phyloP scores from a whole-genome alignment of 768 basidiomycete species.

The Leucogyrophana mollusca region DNA sequence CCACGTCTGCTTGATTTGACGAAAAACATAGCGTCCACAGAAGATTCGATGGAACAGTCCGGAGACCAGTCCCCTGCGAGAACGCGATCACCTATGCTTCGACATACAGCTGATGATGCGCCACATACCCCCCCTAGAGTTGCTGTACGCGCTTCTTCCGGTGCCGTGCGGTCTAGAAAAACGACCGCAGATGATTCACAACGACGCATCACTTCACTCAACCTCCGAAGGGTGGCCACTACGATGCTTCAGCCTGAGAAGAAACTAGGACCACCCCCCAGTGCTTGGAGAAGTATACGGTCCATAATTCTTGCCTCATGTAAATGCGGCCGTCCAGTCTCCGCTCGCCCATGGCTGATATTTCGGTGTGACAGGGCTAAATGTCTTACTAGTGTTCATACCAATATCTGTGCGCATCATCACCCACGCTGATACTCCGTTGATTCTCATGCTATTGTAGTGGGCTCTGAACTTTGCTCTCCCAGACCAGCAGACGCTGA shows the following conservation, averaged over 20 bases:
- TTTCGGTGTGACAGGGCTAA: constrained; percentile 49
- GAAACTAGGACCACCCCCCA: constrained; percentile 42
- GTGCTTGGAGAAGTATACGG: constrained; percentile 43
- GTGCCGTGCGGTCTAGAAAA: background rate
- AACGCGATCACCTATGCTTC: background rate
- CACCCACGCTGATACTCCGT: background rate
- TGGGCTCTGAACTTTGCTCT: constrained; percentile 72
- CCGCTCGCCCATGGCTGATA: constrained; percentile 1
- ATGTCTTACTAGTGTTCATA: constrained; percentile 69
- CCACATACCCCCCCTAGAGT: background rate
- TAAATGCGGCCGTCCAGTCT: constrained; percentile 27
- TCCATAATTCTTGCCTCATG: constrained; percentile 60
- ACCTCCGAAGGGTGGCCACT: constrained; percentile 17
- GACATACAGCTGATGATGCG: background rate
- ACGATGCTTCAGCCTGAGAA: constrained; percentile 37
- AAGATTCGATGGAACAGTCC: background rate
- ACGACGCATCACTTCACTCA: constrained; percentile 8
- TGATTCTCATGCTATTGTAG: constrained; percentile 34
- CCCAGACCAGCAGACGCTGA: constrained; percentile 50
- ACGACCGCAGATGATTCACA: constrained; percentile 1
- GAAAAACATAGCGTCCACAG: background rate
- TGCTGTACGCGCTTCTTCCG: background rate
- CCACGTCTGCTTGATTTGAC: no score
- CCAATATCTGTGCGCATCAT: constrained; percentile 58
- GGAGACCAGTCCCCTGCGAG: background rate